These are phyloP conservation scores for Candida dendrica DNA, from an alignment of 805 yeast species.

Conservation along the genomic window DNA sequence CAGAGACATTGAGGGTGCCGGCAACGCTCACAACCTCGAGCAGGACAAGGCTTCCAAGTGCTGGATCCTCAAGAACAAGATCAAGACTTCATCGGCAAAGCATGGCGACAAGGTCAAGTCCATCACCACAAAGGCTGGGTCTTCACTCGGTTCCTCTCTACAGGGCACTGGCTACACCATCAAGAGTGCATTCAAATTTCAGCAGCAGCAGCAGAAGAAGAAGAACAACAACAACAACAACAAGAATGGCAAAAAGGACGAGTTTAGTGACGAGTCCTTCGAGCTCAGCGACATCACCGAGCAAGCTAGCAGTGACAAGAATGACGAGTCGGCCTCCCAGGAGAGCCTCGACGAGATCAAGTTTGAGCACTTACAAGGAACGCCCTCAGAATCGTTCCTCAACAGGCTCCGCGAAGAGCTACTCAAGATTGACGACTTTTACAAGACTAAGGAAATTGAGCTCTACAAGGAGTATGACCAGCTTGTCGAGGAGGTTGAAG, in stretches of 20 bases:
- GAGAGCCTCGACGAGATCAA: neutral
- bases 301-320: conserved; percentile 1
- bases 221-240: no score
- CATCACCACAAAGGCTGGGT: no score
- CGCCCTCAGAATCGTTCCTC: conserved; percentile 36
- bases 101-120: no score
- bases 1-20: conserved; percentile 4
- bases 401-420: conserved; percentile 41
- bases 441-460: conserved; percentile 37
- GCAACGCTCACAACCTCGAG: no score
- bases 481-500: conserved; percentile 40
- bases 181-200: no score
- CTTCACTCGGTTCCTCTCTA: no score
- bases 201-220: no score
- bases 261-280: no score
- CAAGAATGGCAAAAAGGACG: no score
- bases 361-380: conserved; percentile 4
- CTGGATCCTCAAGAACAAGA: no score
- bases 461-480: conserved; percentile 38
- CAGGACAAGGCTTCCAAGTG: neutral
- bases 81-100: no score
- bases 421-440: conserved; percentile 45
- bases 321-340: neutral
- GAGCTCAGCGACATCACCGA: conserved; percentile 14
- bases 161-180: no score